Evolutionary conservation across 176 grass and related monocot genomes (phyloP), one percentile per base, ranked within the genome.

Genomic region (Eragrostis curvula): DNA sequence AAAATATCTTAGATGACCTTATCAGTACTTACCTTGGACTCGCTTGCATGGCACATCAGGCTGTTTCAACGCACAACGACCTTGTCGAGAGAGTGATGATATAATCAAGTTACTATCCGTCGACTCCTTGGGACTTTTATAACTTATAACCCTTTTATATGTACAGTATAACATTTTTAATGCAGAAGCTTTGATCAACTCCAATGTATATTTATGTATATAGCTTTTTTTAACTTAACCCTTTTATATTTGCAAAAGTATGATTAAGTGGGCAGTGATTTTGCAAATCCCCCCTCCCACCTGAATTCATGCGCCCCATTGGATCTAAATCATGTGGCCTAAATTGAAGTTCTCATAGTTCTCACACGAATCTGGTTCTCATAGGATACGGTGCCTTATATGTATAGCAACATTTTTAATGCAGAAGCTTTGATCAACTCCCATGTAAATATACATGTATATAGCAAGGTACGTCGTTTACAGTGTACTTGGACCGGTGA

Each of bases 391-490:
- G n/a, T n/a, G n/a, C n/a, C n/a, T 36, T 36, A 36, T 36, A 4
- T 36, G 4, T 36, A 36, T n/a, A n/a, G n/a, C n/a, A 4, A 0
- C 7, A 53, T 49, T 12, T 11, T 58, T 42, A 63, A 27, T 9
- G 20, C 29, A 53, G 13, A 84, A 8, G 43, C 16, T 78, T 85
- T 71, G 74, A 63, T 78, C 74, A 51, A 78, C 28, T 48, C 50
- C n/a, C 50, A 45, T 28, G 39, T 8, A 39, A 84, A 56, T 21
- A 9, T 5, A 56, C 1, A 44, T 59, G 5, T 20, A 20, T 17
- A 42, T 46, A 5, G 1, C 13, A 15, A 61, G 24, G 20, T 61
- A 2, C 12, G 58, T 14, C n/a, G n/a, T n/a, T n/a, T n/a, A n/a
- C n/a, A 28, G 24, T 15, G 5, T 16, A 5, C 4, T 32, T 42